Percentiles rank a stretch among this genome's conserved stretches.
phyloP scores from a whole-genome alignment of 495 filamentous ascomycete genomes.

The Aspergillus conjunctus region DNA sequence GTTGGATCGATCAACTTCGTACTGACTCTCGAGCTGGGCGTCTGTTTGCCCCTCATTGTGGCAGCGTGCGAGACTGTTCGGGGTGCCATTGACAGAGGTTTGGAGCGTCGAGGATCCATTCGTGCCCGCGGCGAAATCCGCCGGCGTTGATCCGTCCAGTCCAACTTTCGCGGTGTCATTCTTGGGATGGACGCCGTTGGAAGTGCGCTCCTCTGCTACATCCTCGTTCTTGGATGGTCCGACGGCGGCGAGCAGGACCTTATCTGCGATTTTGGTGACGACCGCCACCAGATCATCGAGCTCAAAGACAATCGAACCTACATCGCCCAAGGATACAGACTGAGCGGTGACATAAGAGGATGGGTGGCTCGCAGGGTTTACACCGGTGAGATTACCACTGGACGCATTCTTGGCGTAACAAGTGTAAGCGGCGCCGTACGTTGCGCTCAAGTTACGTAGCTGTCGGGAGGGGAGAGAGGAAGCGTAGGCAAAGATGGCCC shows the following conservation, averaged over 20 bases:
- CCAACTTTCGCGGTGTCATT: neutral
- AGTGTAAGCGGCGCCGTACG: constrained; percentile 52
- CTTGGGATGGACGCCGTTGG: constrained; percentile 11
- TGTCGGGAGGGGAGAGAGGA: constrained; percentile 47
- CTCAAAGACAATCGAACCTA: constrained; percentile 53
- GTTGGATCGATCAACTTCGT: constrained; percentile 45
- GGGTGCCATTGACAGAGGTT: constrained; percentile 21
- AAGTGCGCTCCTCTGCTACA: constrained; percentile 15
- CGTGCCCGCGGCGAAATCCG: neutral
- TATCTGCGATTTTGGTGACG: constrained; percentile 50
- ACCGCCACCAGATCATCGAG: constrained; percentile 49
- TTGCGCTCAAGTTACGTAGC: constrained; percentile 50
- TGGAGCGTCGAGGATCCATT: constrained; percentile 15
- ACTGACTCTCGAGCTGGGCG: constrained; percentile 38
- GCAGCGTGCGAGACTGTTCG: constrained; percentile 15
- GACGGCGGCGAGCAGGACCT: constrained; percentile 48
- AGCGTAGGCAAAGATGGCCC: constrained; percentile 50
- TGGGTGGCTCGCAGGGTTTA: constrained; percentile 50
- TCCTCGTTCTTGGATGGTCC: constrained; percentile 40
- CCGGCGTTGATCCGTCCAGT: neutral
- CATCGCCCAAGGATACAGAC: constrained; percentile 52
- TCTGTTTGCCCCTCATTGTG: constrained; percentile 25
- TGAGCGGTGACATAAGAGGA: constrained; percentile 52
- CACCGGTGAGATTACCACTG: constrained; percentile 49
- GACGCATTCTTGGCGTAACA: constrained; percentile 51